These are phyloP conservation scores for Narthecium ossifragum DNA, from an alignment of 106 monocot species.

Conservation along the genomic window DNA sequence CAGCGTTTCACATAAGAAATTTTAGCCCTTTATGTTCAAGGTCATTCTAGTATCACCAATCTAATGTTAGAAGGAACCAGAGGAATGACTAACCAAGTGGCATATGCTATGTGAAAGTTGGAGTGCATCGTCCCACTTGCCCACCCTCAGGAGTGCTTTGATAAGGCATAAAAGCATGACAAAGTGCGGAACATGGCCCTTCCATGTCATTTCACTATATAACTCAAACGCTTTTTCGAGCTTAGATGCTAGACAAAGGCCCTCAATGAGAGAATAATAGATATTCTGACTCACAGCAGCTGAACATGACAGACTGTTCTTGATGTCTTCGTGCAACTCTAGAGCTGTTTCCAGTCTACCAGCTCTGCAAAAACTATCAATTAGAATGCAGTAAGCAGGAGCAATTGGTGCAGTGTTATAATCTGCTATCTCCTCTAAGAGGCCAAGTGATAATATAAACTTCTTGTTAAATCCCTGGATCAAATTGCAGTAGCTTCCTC, in stretches of 20 bases:
- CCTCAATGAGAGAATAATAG: conserved; percentile 65
- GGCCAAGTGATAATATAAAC: conserved; percentile 68
- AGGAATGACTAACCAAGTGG: conserved; percentile 37
- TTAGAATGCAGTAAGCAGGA: conserved; percentile 68
- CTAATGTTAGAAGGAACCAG: too few species aligned
- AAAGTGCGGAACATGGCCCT: conserved; percentile 62
- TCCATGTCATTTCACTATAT: conserved; percentile 53
- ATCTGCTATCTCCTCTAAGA: conserved; percentile 63
- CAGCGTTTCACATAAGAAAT: too few species aligned
- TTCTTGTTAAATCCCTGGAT: conserved; percentile 80
- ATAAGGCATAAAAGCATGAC: conserved; percentile 48
- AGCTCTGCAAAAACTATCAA: conserved; percentile 61
- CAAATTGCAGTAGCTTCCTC: conserved; percentile 34
- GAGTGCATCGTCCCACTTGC: conserved; percentile 77
- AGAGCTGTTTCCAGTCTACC: conserved; percentile 70
- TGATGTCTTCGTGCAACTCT: conserved; percentile 72
- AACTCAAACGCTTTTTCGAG: conserved; percentile 73
- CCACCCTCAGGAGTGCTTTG: conserved; percentile 64
- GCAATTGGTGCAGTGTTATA: conserved; percentile 43
- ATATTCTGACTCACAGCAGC: conserved; percentile 18
- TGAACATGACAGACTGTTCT: conserved; percentile 13
- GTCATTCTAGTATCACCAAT: too few species aligned
- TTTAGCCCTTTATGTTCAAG: too few species aligned
- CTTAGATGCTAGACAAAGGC: conserved; percentile 58
- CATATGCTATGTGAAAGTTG: conserved; percentile 59